Evolutionary conservation across 176 grass and related monocot genomes (phyloP).

Genomic region (sorghum (Sorghum bicolor)): DNA sequence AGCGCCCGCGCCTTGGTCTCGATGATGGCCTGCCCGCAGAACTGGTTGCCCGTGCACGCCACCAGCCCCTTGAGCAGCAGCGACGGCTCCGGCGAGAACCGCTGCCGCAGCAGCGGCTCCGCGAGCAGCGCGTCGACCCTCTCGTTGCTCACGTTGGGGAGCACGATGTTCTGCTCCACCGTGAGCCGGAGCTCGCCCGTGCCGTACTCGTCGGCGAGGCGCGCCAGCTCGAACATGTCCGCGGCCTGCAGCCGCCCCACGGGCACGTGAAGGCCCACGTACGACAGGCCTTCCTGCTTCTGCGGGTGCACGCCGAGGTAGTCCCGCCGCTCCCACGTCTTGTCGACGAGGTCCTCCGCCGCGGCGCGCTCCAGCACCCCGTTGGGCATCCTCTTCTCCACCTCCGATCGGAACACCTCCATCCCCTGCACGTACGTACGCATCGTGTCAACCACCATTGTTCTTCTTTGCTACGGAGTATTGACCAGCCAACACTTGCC

Average conservation of each 20-base stretch:
- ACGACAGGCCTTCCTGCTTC: conserved; percentile 71
- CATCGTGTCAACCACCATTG: background rate
- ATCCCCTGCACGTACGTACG: conserved; percentile 42
- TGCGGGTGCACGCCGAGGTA: conserved; percentile 78
- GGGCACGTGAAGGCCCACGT: conserved; percentile 69
- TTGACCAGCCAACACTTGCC: background rate
- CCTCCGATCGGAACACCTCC: conserved; percentile 75
- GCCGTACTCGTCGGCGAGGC: conserved; percentile 78
- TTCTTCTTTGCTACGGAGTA: no score
- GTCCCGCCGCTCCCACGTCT: conserved; percentile 67
- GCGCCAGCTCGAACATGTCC: conserved; percentile 86
- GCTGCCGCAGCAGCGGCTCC: conserved; percentile 58
- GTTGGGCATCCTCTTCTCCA: conserved; percentile 73
- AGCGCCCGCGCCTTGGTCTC: conserved; percentile 82
- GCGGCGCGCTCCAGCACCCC: conserved; percentile 51
- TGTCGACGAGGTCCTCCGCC: conserved; percentile 57
- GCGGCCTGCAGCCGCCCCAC: conserved; percentile 70
- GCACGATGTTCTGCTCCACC: conserved; percentile 93
- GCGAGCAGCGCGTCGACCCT: conserved; percentile 47
- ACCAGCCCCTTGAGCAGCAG: conserved; percentile 70
- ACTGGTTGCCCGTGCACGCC: conserved; percentile 89
- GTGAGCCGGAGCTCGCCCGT: conserved; percentile 77
- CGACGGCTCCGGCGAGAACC: conserved; percentile 63
- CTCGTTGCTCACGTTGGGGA: conserved; percentile 69
- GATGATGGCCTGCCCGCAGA: conserved; percentile 96